Evolutionary conservation across 139 green algal species (phyloP).

Genomic region (Chlorella sp.): DNA sequence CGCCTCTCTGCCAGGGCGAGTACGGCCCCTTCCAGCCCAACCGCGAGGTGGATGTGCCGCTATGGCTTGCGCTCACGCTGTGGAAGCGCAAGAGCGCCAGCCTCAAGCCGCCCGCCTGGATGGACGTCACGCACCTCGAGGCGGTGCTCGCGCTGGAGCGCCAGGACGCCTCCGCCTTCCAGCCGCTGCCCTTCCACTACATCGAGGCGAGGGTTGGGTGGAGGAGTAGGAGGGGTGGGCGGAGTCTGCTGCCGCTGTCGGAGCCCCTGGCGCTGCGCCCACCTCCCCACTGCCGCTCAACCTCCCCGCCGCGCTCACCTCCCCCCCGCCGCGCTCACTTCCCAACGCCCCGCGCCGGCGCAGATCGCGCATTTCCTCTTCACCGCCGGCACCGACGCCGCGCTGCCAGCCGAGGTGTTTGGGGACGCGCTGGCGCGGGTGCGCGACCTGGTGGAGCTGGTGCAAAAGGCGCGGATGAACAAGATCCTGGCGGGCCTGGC

Average conservation of each 20-base stretch:
- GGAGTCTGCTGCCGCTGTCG: no score
- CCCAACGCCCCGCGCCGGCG: no score
- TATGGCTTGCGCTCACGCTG: slow-evolving; percentile 86
- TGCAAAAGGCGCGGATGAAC: slow-evolving; percentile 72
- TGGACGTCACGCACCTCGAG: slow-evolving; percentile 56
- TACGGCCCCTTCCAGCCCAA: slow-evolving; percentile 85
- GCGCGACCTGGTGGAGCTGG: slow-evolving; percentile 62
- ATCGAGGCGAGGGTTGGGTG: no score
- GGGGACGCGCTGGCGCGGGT: slow-evolving; percentile 31
- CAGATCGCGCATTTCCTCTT: slow-evolving; percentile 51
- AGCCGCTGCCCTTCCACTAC: slow-evolving; percentile 80
- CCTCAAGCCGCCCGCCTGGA: slow-evolving; percentile 79
- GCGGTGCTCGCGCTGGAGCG: slow-evolving; percentile 62
- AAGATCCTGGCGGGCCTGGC: slow-evolving; percentile 83
- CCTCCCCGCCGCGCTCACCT: no score
- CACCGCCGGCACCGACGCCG: slow-evolving; percentile 25
- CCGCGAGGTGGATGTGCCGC: slow-evolving; percentile 67
- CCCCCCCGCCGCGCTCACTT: no score
- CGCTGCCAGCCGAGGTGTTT: slow-evolving; percentile 45
- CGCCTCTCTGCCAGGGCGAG: slow-evolving; percentile 49
- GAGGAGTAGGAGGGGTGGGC: no score
- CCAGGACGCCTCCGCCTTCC: slow-evolving; percentile 55
- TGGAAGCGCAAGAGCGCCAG: slow-evolving; percentile 73
- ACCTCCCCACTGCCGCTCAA: no score
- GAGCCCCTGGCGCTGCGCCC: no score